Evolutionary conservation across 2,329 filamentous ascomycete species (phyloP).

Genomic region (Fusarium circinatum): DNA sequence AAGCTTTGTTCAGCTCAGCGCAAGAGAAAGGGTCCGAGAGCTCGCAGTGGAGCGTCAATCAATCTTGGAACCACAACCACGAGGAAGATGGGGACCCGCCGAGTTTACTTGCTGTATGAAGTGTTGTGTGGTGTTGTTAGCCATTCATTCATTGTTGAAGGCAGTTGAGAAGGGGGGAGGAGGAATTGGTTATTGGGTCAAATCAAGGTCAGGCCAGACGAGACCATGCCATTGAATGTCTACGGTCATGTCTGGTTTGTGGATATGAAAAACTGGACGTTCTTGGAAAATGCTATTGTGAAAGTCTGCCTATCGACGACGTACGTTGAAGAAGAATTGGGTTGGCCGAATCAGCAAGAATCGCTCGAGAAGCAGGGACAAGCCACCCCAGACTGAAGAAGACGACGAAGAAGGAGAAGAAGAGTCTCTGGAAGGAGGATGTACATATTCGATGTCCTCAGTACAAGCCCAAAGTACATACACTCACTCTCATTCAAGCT

Average conservation of each 20-base stretch:
- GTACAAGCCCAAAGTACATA: constrained; percentile 23
- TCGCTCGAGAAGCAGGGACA: constrained; percentile 18
- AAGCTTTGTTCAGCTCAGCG: constrained; percentile 18
- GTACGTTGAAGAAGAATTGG: constrained; percentile 5
- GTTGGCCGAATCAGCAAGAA: constrained; percentile 33
- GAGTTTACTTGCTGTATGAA: not conserved
- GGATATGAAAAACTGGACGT: not conserved
- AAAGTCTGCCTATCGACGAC: not conserved
- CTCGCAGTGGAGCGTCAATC: constrained; percentile 27
- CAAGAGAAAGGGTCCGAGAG: constrained; percentile 32
- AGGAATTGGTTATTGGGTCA: not conserved
- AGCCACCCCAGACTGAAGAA: constrained; percentile 37
- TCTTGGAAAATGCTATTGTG: constrained; percentile 11
- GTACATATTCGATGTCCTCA: constrained; percentile 26
- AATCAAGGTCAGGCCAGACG: constrained; percentile 10
- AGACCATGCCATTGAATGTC: constrained; percentile 10
- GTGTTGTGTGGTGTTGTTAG: not conserved
- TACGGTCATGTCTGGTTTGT: not conserved
- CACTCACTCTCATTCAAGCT: not conserved
- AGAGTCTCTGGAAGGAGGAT: not conserved
- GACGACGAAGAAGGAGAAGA: not conserved
- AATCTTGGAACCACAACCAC: constrained; percentile 20
- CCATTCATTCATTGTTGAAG: constrained; percentile 5
- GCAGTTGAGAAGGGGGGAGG: constrained; percentile 7
- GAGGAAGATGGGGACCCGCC: constrained; percentile 21